Conservation (phyloP, 78 protist species). For the Dictyostelium capitatum region DNA sequence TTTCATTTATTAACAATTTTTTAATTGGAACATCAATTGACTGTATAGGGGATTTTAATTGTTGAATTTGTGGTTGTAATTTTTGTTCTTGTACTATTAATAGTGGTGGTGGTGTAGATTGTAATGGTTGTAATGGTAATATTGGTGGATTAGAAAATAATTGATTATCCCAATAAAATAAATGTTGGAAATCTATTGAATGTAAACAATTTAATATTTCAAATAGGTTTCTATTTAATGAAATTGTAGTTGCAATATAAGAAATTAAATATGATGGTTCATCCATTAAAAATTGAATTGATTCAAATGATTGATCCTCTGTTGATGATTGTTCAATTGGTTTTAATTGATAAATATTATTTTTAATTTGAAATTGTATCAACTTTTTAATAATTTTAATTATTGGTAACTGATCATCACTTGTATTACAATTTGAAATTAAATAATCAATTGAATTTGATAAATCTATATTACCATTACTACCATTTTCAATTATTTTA, state of each 20-base stretch:
- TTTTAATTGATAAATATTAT: background rate
- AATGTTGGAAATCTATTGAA: background rate
- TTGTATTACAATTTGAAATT: background rate
- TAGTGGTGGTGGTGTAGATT: background rate
- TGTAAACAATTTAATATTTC: background rate
- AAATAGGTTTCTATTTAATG: background rate
- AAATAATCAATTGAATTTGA: background rate
- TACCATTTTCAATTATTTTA: background rate
- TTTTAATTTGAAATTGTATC: background rate
- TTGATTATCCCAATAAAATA: background rate
- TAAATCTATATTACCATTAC: background rate
- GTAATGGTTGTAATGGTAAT: background rate
- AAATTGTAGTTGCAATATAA: background rate
- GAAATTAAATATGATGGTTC: background rate
- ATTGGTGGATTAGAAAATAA: slow-evolving; percentile 6
- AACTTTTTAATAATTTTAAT: background rate
- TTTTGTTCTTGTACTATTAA: background rate
- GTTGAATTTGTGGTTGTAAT: background rate
- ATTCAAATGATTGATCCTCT: background rate
- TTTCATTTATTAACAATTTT: background rate
- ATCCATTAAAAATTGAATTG: background rate
- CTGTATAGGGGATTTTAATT: too few species aligned
- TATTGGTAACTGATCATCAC: background rate
- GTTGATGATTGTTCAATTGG: background rate
- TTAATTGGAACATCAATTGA: too few species aligned